Conservation (phyloP, 2,329 filamentous ascomycete genomes). For the Aspergillus fischeri region DNA sequence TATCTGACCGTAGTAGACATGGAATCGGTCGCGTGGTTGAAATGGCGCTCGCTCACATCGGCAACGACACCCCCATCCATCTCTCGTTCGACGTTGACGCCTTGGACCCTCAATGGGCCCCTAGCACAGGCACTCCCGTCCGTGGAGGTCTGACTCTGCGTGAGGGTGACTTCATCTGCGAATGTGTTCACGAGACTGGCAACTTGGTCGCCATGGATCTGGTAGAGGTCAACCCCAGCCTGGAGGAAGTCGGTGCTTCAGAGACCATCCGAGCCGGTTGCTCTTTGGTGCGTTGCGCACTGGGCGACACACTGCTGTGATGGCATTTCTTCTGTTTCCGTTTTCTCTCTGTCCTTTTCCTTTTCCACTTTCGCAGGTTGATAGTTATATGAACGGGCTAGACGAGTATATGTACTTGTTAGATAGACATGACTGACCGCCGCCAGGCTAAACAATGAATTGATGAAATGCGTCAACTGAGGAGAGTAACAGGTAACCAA, state of each 20-base stretch:
- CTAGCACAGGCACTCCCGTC: conserved; percentile 91
- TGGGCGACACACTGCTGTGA: conserved; percentile 86
- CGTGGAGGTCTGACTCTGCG: conserved; percentile 87
- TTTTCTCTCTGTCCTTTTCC: background rate
- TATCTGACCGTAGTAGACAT: conserved; percentile 58
- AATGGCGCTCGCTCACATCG: conserved; percentile 96
- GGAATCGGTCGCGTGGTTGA: conserved; percentile 96
- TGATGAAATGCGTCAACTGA: background rate
- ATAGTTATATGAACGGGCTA: conserved; percentile 2
- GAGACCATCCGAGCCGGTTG: conserved; percentile 90
- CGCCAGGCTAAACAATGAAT: background rate
- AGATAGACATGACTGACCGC: background rate
- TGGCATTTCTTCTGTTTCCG: background rate
- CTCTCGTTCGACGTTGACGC: conserved; percentile 97
- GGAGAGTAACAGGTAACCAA: background rate
- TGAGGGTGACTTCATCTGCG: conserved; percentile 96
- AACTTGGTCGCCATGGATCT: conserved; percentile 75
- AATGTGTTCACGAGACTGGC: conserved; percentile 75
- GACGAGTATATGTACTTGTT: background rate
- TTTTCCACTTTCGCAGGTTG: background rate
- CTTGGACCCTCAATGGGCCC: conserved; percentile 92
- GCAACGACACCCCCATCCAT: conserved; percentile 91
- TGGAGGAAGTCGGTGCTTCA: conserved; percentile 65
- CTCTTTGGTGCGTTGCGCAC: conserved; percentile 82
- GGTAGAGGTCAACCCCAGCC: conserved; percentile 74